These are phyloP conservation scores for Cladobotryum protrusum DNA, from an alignment of 2,329 filamentous ascomycete genomes.

Conservation along the genomic window DNA sequence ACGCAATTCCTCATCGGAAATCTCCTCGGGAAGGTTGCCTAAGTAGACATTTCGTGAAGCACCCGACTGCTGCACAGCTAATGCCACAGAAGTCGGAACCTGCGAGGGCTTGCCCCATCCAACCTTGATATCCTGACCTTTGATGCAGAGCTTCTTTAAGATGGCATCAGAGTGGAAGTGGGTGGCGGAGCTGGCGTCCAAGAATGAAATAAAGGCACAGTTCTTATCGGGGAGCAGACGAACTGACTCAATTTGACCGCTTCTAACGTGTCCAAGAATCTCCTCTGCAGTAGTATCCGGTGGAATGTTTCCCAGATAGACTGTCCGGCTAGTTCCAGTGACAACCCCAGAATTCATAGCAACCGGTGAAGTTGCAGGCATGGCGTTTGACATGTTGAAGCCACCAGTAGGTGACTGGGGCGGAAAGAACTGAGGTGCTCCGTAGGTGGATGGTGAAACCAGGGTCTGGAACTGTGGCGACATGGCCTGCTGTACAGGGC, in stretches of 20 bases:
- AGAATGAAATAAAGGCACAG: conserved; percentile 98
- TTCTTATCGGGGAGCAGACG: conserved; percentile 97
- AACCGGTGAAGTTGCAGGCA: conserved; percentile 66
- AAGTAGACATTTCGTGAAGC: conserved; percentile 96
- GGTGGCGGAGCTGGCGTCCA: conserved; percentile 94
- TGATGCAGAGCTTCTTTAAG: conserved; percentile 97
- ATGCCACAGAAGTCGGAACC: conserved; percentile 93
- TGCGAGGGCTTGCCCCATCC: conserved; percentile 99
- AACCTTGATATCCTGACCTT: conserved; percentile 98
- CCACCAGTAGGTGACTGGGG: conserved; percentile 81
- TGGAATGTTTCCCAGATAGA: conserved; percentile 98
- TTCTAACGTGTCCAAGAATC: conserved; percentile 90
- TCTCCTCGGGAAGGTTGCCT: conserved; percentile 85
- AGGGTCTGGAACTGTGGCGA: conserved; percentile 76
- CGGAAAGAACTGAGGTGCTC: conserved; percentile 74
- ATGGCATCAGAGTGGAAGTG: conserved; percentile 99
- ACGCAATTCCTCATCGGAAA: conserved; percentile 83
- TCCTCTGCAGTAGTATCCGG: conserved; percentile 95
- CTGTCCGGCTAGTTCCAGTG: conserved; percentile 88
- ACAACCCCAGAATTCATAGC: conserved; percentile 73
- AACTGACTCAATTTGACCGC: conserved; percentile 98
- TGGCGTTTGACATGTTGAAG: conserved; percentile 53
- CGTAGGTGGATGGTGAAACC: conserved; percentile 78
- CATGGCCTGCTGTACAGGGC: conserved; percentile 69
- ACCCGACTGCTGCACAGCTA: conserved; percentile 94